Percentiles rank a stretch among this genome's conserved stretches.
These are phyloP conservation scores for Phialocephala sp. DNA, from an alignment of 2,329 filamentous ascomycete genomes.

Conservation along the genomic window DNA sequence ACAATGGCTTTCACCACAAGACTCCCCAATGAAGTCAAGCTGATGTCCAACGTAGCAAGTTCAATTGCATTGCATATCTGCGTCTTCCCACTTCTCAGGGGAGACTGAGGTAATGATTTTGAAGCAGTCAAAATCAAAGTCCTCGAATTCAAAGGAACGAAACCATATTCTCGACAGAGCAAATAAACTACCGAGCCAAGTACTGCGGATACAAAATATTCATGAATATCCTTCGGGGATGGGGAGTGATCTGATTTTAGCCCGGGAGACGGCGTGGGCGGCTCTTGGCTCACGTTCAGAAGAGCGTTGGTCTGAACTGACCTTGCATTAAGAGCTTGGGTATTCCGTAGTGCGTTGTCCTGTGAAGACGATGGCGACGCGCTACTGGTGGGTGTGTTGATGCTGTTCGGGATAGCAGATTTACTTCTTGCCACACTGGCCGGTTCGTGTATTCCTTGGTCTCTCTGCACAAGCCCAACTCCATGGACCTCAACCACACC, in stretches of 20 bases:
- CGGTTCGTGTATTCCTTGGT: constrained; percentile 40
- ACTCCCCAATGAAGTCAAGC: constrained; percentile 41
- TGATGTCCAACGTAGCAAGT: constrained; percentile 42
- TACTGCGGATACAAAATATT: constrained; percentile 44
- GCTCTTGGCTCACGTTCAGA: constrained; percentile 32
- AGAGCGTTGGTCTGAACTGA: constrained; percentile 29
- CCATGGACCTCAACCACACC: constrained; percentile 31
- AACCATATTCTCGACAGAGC: constrained; percentile 42
- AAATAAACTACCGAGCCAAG: constrained; percentile 41
- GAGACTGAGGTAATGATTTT: constrained; percentile 13
- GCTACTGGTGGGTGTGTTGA: constrained; percentile 35
- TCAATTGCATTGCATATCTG: constrained; percentile 29
- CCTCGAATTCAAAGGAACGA: constrained; percentile 43
- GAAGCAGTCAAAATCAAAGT: constrained; percentile 38
- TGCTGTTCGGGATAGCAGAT: constrained; percentile 25
- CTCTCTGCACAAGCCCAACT: constrained; percentile 32
- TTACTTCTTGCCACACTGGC: constrained; percentile 37
- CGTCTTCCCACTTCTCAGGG: constrained; percentile 10
- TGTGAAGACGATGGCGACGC: constrained; percentile 41
- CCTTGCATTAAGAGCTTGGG: constrained; percentile 38
- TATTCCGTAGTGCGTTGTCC: constrained; percentile 36
- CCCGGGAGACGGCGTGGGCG: constrained; percentile 34
- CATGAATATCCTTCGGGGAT: constrained; percentile 40
- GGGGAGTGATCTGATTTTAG: constrained; percentile 30
- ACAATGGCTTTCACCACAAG: constrained; percentile 42